Conservation (phyloP, 2,329 filamentous ascomycete species). For the Dissoconium aciculare region DNA sequence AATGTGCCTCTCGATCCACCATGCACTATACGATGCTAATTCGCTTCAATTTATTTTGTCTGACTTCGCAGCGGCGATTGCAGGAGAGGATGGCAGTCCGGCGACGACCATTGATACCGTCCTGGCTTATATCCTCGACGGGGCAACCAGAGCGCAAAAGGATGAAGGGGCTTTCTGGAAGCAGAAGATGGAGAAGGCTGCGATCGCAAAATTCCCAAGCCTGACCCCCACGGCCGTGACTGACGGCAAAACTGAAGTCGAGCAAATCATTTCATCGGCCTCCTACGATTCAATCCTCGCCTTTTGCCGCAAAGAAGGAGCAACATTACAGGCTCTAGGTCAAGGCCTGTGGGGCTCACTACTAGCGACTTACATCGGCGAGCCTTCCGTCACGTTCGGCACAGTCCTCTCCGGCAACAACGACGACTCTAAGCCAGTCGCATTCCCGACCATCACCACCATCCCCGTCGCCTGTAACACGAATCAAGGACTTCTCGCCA, state of each 20-base stretch:
- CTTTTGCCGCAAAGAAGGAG: constrained; percentile 41
- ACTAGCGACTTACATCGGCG: constrained; percentile 62
- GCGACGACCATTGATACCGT: constrained; percentile 26
- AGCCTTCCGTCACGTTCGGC: constrained; percentile 60
- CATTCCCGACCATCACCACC: constrained; percentile 71
- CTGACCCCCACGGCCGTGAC: constrained; percentile 46
- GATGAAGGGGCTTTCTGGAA: constrained; percentile 45
- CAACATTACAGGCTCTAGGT: constrained; percentile 61
- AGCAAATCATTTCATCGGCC: constrained; percentile 26
- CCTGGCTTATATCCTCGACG: constrained; percentile 29
- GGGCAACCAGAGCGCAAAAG: constrained; percentile 3
- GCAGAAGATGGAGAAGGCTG: constrained; percentile 23
- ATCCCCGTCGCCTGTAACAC: constrained; percentile 55
- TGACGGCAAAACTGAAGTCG: constrained; percentile 23
- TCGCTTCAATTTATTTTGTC: constrained; percentile 52
- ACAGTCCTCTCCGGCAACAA: constrained; percentile 63
- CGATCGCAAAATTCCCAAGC: constrained; percentile 56
- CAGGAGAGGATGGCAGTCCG: constrained; percentile 13
- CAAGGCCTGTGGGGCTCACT: constrained; percentile 68
- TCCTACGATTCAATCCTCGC: constrained; percentile 37
- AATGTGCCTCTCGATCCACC: constrained; percentile 48
- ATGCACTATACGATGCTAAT: constrained; percentile 73
- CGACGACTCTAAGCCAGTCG: constrained; percentile 43
- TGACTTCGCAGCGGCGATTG: constrained; percentile 37
- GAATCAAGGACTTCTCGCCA: constrained; percentile 36